Evolutionary conservation across 2,329 filamentous ascomycete species (phyloP), one percentile per base, ranked within the genome.

Genomic region (Cladosporium oxysporum): DNA sequence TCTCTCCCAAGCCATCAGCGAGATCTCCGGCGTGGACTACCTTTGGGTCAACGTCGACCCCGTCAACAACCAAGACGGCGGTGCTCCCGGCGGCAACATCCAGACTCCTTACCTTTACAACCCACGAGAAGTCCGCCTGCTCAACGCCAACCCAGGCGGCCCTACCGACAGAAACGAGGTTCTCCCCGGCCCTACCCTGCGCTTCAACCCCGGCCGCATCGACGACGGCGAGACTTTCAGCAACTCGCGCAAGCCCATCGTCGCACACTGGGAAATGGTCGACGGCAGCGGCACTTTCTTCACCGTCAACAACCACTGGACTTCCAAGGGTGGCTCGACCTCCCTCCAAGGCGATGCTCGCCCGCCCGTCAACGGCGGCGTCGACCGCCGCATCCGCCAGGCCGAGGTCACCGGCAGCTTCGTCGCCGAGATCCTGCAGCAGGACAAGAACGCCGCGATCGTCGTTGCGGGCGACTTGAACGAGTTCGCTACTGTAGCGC

Each of bases 61-160:
- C 1, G 77, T 83, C 37, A 79, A 90, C 74, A 81, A 85, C 75
- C 71, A 83, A 68, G 88, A 91, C 69, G 90, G 90, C 66, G 90
- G 90, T 37, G 79, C 85, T 67, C 86, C 88, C 1, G 89, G 90
- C 16, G 89, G 88, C 44, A 91, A 92, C 79, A 91, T 92, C 76
- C 89, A 89, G 53, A 81, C 82, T 57, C 89, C 88, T 0, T 92
- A 90, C 77, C 81, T 92, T 12, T 92, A 90, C 83, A 85, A 88
- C 47, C 81, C 88, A 0, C 80, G 83, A 21, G 76, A 85, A 3
- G 74, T 92, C 53, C 81, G 82, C 58, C 84, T 91, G n/a, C 83
- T 83, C 72, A 83, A 87, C 67, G 81, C 83, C 60, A 87, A 85
- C 74, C 83, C 82, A 0, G 89, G 89, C 55, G 79, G 79, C 49